Base-by-base conservation (phyloP, 345 rosid genomes). In the Dimocarpus longan region DNA sequence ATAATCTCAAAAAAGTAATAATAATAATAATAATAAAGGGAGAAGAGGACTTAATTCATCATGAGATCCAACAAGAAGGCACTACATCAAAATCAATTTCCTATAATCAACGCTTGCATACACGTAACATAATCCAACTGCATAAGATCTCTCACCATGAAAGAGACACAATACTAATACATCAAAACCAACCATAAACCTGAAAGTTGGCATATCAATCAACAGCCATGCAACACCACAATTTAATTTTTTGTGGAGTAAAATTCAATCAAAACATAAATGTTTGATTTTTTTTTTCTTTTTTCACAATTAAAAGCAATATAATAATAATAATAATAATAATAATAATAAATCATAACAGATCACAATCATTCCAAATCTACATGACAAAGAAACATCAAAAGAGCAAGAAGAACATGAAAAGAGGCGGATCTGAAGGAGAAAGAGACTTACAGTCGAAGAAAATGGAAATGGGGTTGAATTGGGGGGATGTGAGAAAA, bases 361-460 rank as follows among this genome's bases (percentile, higher is more conserved):
- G 57, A 11, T 63, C 11, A 52, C 1, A 4, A 68, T 54, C 66
- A 26, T 50, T n/a, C 21, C 22, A 79, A 62, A 69, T 52, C 70
- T 18, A 63, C 66, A 52, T 50, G 57, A 77, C 32, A 70, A 5
- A 64, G 5, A 48, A 28, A 70, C 10, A 7, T 21, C 1, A 18
- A 19, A 59, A 59, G 15, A 32, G 65, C 22, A 63, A 48, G 37
- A 19, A 70, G 1, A 10, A 0, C 11, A 37, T n/a, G 37, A n/a
- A 64, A 71, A 64, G 8, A 64, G 24, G 66, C 79, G 66, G 77
- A 81, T 66, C 78, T 15, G 80, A 59, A 73, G 9, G 16, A 26
- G 32, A n/a, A 44, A 50, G 12, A 73, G 57, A 77, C 80, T 67
- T 73, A 81, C 84, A 13, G n/a, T 9, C 39, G 43, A 73, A 37